Base-by-base conservation (phyloP, 768 basidiomycete genomes). In the Mycena metata region DNA sequence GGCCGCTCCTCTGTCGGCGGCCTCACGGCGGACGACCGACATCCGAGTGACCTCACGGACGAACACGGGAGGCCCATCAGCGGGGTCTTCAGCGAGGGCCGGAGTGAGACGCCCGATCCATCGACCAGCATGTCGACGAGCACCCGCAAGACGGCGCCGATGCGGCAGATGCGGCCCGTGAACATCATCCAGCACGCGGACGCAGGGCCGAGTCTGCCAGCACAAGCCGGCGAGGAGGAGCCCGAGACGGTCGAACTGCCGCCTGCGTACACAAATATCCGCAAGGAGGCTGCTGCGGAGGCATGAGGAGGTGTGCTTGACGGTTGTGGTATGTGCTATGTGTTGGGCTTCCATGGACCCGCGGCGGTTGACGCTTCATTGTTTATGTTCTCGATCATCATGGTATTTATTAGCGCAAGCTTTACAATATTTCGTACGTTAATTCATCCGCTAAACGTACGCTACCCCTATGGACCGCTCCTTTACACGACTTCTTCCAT, bases 101-200 rank as follows among this genome's bases (percentile, higher is more conserved):
- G 86, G 16, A 84, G 83, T 58, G 82, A 77, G 26, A 88, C 88
- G 2, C 85, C 86, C 1, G 88, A 88, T 54, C 69, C 70, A 2
- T 52, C 72, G 30, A 76, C 75, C 12, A 70, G 76, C 33, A 64
- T 61, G 56, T 41, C 75, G 60, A 72, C 64, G 26, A 76, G 73
- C 60, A 80, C 79, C 47, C 78, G 84, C 73, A 89, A 89, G 71
- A 86, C 86, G 60, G 82, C 82, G 11, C 77, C 82, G 45, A 77
- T 84, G 60, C 82, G 89, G 43, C 81, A 79, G 69, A 80, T 93
- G 80, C 82, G 93, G 51, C 85, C 92, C 0, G 88, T 95, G 39
- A 94, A 95, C 74, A 87, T 94, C 73, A 86, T 95, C 50, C 94
- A 95, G 78, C 94, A 95, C 72, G 92, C 94, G 70, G 94, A 95